Conservation (phyloP, 768 basidiomycete genomes). For the Imleria badia region DNA sequence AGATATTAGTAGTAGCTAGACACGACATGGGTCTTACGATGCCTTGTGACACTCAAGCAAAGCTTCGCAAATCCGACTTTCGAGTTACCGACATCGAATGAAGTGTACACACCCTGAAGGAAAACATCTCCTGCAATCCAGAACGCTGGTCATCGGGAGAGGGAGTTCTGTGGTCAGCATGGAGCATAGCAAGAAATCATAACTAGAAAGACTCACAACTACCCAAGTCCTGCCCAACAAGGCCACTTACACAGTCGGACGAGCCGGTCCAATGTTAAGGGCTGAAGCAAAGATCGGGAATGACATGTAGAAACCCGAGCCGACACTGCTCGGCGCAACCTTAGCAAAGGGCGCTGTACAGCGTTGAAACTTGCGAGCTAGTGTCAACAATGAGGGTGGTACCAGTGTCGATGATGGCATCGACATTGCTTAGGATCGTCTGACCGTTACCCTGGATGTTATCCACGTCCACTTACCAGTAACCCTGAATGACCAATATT, state of each 20-base stretch:
- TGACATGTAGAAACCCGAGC: slow-evolving; percentile 29
- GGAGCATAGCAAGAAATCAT: neutral
- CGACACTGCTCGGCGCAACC: slow-evolving; percentile 9
- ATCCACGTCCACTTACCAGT: slow-evolving; percentile 16
- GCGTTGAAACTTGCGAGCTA: neutral
- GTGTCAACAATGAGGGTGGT: slow-evolving; percentile 6
- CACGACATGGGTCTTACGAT: too few species aligned
- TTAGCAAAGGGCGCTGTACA: slow-evolving; percentile 5
- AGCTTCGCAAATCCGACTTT: slow-evolving; percentile 38
- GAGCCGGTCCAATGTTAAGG: slow-evolving; percentile 41
- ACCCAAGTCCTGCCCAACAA: slow-evolving; percentile 18
- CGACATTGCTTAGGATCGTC: slow-evolving; percentile 4
- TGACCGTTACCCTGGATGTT: neutral
- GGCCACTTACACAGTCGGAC: slow-evolving; percentile 30
- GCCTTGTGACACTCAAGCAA: neutral
- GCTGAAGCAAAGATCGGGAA: slow-evolving; percentile 32
- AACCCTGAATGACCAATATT: slow-evolving; percentile 2
- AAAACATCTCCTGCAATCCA: slow-evolving; percentile 40
- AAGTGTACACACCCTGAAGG: slow-evolving; percentile 43
- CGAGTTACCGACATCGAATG: slow-evolving; percentile 37
- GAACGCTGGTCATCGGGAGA: too few species aligned
- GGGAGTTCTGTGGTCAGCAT: neutral
- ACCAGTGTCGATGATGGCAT: slow-evolving; percentile 23
- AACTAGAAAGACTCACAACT: slow-evolving; percentile 6
- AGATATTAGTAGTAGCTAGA: too few species aligned